Evolutionary conservation across 352 stramenopile species (phyloP), one percentile per base, ranked within the genome.

Genomic region (Globisporangium spiculum): DNA sequence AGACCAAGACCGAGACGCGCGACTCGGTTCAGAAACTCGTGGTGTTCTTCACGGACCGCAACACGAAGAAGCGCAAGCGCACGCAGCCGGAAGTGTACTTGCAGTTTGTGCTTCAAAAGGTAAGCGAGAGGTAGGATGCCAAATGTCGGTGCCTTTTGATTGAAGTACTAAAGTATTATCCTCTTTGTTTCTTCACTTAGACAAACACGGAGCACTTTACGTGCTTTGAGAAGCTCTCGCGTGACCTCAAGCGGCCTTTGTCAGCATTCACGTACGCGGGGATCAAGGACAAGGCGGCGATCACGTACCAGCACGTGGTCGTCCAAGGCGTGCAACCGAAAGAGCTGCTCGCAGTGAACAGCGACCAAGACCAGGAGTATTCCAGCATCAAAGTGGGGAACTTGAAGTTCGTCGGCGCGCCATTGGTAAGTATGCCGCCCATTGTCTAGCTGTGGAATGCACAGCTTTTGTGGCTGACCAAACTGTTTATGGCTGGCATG

Each of bases 191-290:
- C 18, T 24, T 9, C 54, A 20, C 22, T 53, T 48, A 93, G 77
- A 89, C 68, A 16, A 91, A 95, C 65, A 53, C 83, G 16, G 84
- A 95, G 60, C 87, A 93, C 55, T 93, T 93, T 50, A 38, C 77
- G 20, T 89, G 77, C 67, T 80, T 95, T 20, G 87, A 95, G 41
- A 78, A 73, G 18, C 64, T 93, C 20, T 65, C 79, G 10, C 75
- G 79, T 0, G 52, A 58, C 4, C 74, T 92, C 26, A 75, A 80
- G 41, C 69, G 75, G 3, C 76, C 85, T 0, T 65, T 86, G 9
- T 84, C 82, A 1, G 78, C 78, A 9, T 91, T 93, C 65, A 79
- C 74, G 46, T 89, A 84, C 48, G 80, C 87, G 18, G 85, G 85
- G 0, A 92, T 83, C 9, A 95, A 95, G 65, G 87, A 93, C 73